Base-by-base conservation (phyloP, 495 filamentous ascomycete species). In the Daldinia childiae region DNA sequence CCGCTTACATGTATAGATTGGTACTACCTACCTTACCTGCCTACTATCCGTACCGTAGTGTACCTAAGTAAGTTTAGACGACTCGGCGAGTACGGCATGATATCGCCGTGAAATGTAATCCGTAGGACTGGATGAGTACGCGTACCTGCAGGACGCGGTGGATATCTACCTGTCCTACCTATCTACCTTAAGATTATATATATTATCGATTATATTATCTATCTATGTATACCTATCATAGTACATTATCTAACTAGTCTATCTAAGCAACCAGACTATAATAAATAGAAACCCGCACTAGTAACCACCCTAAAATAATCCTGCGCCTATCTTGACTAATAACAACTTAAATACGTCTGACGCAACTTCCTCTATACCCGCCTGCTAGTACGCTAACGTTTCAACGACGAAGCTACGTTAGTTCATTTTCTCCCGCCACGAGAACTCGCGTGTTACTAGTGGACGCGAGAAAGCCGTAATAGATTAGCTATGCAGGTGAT, bases 41-140 rank as follows among this genome's bases (percentile, higher is more conserved):
- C n/a, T n/a, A n/a, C n/a, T n/a, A 36, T 14, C 34, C 34, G 34
- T 36, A 36, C 34, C 34, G 34, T 14, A 14, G n/a, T 17, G 6
- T 19, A n/a, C n/a, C n/a, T n/a, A 48, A 17, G 43, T 48, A 48
- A 48, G 43, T 48, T 48, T 48, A 48, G 8, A 48, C 43, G 43
- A 48, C 43, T 48, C 43, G 43, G n/a, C 43, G 17, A 21, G 43
- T 17, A 48, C 43, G 8, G 17, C 19, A 48, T 48, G 43, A 48
- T 17, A 48, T 24, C 7, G 7, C 4, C 2, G 11, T 36, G 12
- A 14, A 14, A 36, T 36, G 34, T 36, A 14, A 36, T 36, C 32
- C 32, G 32, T 36, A 36, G n/a, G 21, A 45, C n/a, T 21, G 17
- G 41, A 19, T 24, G 19, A 14, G 43, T 48, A 24, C 43, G 43